A percentile compares a stretch with the other conserved stretches of the same genome.
These are phyloP conservation scores for Trichoderma oligosporum DNA, from an alignment of 2,329 filamentous ascomycete species.

Conservation along the genomic window DNA sequence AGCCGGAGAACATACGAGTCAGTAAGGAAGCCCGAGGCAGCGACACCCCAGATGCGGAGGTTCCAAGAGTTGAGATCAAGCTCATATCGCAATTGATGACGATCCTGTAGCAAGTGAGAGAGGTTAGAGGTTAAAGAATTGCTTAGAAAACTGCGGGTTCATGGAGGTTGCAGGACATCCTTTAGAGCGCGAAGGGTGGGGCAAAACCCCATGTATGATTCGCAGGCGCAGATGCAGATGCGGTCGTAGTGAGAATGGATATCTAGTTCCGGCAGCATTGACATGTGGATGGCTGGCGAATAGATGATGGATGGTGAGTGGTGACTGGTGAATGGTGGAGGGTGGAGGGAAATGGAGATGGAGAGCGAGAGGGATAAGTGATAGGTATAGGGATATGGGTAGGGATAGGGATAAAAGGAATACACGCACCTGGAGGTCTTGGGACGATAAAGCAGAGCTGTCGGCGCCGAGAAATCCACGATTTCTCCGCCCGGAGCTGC, in stretches of 20 bases:
- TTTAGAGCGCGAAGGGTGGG: conserved; percentile 2
- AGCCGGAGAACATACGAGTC: conserved; percentile 42
- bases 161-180: neutral
- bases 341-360: neutral
- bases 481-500: conserved; percentile 36
- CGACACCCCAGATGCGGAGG: conserved; percentile 51
- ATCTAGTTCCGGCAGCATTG: neutral
- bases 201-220: neutral
- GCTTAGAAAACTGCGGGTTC: neutral
- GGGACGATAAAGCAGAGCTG: conserved; percentile 48
- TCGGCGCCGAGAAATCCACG: conserved; percentile 50
- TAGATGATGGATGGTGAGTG: neutral
- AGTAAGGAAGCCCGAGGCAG: conserved; percentile 52
- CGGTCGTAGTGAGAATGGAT: conserved; percentile 13
- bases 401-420: neutral
- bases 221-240: conserved; percentile 5
- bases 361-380: neutral
- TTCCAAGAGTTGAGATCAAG: conserved; percentile 54
- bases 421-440: conserved; percentile 45
- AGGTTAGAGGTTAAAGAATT: neutral
- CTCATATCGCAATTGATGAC: conserved; percentile 50
- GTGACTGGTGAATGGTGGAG: neutral
- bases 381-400: too few species aligned
- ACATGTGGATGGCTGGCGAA: neutral
- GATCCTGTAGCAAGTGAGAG: conserved; percentile 38